Percentiles rank a stretch among this genome's conserved stretches.
Evolutionary conservation across 805 yeast genomes (phyloP).

Genomic region (Lachancea sp.): DNA sequence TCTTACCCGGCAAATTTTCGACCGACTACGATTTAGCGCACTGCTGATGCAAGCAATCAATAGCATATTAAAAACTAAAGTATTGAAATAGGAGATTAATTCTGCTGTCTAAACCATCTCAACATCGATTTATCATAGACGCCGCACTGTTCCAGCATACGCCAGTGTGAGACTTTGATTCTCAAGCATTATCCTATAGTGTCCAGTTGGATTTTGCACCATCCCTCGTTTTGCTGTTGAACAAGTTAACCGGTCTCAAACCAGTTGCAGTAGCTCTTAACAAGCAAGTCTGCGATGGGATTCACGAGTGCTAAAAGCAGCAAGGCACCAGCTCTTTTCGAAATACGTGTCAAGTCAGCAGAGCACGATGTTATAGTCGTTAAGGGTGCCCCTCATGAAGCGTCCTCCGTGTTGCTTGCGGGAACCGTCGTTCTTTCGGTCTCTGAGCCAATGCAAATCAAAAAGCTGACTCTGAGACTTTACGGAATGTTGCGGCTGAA

Average conservation of each 20-base stretch:
- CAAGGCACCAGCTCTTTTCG: slow-evolving; percentile 38
- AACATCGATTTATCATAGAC: too few species aligned
- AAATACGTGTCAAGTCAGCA: slow-evolving; percentile 52
- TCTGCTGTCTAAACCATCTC: not conserved
- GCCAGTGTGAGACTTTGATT: too few species aligned
- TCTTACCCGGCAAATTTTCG: not conserved
- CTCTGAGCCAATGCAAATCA: slow-evolving; percentile 66
- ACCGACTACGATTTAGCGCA: not conserved
- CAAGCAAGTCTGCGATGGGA: slow-evolving; percentile 2
- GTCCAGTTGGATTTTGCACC: not conserved
- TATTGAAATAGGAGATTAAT: not conserved
- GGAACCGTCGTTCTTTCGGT: slow-evolving; percentile 77
- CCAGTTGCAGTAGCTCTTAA: not conserved
- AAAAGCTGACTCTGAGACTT: slow-evolving; percentile 55
- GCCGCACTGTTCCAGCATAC: too few species aligned
- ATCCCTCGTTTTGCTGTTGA: not conserved
- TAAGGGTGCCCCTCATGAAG: slow-evolving; percentile 72
- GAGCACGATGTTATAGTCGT: slow-evolving; percentile 77
- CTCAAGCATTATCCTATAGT: too few species aligned
- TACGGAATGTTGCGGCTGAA: slow-evolving; percentile 61
- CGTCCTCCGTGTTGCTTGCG: slow-evolving; percentile 64
- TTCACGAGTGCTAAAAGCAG: slow-evolving; percentile 20
- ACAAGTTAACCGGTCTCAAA: not conserved
- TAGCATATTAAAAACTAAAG: not conserved
- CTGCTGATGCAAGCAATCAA: not conserved